Evolutionary conservation across 2,329 filamentous ascomycete species (phyloP).

Genomic region (Emmonsia crescens): DNA sequence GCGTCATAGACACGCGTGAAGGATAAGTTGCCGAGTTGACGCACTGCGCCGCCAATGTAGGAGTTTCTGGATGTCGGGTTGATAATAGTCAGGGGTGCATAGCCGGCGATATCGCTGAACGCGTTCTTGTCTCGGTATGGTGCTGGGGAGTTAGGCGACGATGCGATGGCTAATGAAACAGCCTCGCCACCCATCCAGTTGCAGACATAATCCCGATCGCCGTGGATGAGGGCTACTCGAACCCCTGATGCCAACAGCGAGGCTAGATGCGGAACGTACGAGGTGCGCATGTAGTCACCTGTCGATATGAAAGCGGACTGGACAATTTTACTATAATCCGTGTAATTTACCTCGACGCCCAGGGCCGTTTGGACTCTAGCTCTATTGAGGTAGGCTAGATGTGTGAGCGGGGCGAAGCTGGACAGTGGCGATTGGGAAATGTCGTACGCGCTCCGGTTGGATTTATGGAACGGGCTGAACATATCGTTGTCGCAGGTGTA

Average conservation of each 20-base stretch:
- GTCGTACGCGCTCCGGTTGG: constrained; percentile 47
- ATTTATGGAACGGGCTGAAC: constrained; percentile 37
- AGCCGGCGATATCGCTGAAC: constrained; percentile 55
- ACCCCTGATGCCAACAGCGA: constrained; percentile 50
- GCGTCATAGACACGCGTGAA: constrained; percentile 51
- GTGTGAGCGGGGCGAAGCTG: constrained; percentile 43
- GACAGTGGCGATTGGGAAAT: constrained; percentile 42
- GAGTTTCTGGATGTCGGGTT: constrained; percentile 31
- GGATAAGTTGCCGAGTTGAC: constrained; percentile 64
- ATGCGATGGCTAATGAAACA: constrained; percentile 50
- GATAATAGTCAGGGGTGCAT: constrained; percentile 61
- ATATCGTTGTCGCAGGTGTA: constrained; percentile 47
- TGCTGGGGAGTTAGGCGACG: constrained; percentile 17
- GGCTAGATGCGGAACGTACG: constrained; percentile 50
- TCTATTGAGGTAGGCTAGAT: constrained; percentile 47
- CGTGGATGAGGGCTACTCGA: constrained; percentile 61
- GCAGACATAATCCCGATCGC: constrained; percentile 47
- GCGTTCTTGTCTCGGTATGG: constrained; percentile 26
- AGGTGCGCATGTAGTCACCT: constrained; percentile 54
- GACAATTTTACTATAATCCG: constrained; percentile 32
- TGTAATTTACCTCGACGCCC: constrained; percentile 51
- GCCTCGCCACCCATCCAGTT: constrained; percentile 62
- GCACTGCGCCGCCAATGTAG: constrained; percentile 53
- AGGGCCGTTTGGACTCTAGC: constrained; percentile 46
- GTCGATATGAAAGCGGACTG: constrained; percentile 42